These are phyloP conservation scores for Tolypocladium amazonense DNA, from an alignment of 2,329 filamentous ascomycete genomes.

Conservation along the genomic window DNA sequence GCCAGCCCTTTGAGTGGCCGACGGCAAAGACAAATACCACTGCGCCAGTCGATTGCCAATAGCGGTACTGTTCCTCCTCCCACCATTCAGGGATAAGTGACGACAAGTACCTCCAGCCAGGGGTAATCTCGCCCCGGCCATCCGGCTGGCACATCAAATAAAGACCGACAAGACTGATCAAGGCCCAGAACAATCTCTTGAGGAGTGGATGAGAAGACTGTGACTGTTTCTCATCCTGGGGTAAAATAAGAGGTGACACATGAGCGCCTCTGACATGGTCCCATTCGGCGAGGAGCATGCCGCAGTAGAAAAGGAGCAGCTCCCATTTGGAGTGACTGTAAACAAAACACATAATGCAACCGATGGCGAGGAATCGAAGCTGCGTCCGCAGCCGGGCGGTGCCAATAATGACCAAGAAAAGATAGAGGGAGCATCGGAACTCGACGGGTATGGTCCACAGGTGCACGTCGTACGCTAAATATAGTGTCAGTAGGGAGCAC, in stretches of 20 bases:
- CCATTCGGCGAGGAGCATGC: slow-evolving; percentile 44
- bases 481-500: slow-evolving; percentile 8
- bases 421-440: slow-evolving; percentile 45
- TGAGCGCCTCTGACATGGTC: slow-evolving; percentile 39
- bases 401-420: slow-evolving; percentile 43
- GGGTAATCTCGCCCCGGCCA: slow-evolving; percentile 31
- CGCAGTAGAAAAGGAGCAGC: slow-evolving; percentile 42
- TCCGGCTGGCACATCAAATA: slow-evolving; percentile 37
- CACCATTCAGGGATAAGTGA: slow-evolving; percentile 39
- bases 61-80: slow-evolving; percentile 37
- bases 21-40: slow-evolving; percentile 40
- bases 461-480: slow-evolving; percentile 40
- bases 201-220: neutral
- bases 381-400: slow-evolving; percentile 33
- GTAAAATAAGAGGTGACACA: slow-evolving; percentile 16
- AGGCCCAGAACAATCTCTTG: slow-evolving; percentile 22
- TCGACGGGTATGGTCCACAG: slow-evolving; percentile 55
- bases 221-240: slow-evolving; percentile 9
- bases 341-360: slow-evolving; percentile 29
- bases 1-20: slow-evolving; percentile 33
- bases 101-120: slow-evolving; percentile 40
- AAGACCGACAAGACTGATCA: slow-evolving; percentile 35
- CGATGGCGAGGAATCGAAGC: slow-evolving; percentile 32
- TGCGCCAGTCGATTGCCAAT: slow-evolving; percentile 45
- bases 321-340: slow-evolving; percentile 42